Conservation (phyloP, 352 stramenopile genomes). For the Nothophytophthora sp. region DNA sequence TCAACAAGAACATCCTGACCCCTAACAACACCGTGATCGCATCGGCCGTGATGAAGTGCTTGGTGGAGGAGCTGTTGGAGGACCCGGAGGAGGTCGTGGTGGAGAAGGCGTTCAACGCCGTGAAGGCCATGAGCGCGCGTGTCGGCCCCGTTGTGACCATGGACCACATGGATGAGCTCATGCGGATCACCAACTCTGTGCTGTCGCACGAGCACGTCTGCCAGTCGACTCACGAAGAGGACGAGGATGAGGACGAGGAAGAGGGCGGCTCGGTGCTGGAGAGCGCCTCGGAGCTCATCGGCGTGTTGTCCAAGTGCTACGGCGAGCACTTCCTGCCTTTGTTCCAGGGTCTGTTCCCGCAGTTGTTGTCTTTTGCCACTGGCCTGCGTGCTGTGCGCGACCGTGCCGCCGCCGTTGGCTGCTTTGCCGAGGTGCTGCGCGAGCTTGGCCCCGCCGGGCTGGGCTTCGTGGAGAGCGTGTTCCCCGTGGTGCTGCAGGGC, state of each 20-base stretch:
- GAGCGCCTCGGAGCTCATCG: slow-evolving; percentile 93
- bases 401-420: slow-evolving; percentile 94
- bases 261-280: slow-evolving; percentile 95
- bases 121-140: slow-evolving; percentile 96
- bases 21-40: slow-evolving; percentile 79
- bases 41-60: slow-evolving; percentile 75
- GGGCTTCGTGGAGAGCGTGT: slow-evolving; percentile 90
- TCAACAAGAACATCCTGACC: slow-evolving; percentile 77
- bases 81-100: slow-evolving; percentile 90
- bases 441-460: slow-evolving; percentile 83
- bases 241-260: slow-evolving; percentile 93
- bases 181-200: slow-evolving; percentile 87
- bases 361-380: slow-evolving; percentile 92
- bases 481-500: slow-evolving; percentile 90
- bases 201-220: slow-evolving; percentile 90
- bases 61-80: slow-evolving; percentile 79
- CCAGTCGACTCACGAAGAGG: slow-evolving; percentile 89
- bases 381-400: slow-evolving; percentile 90
- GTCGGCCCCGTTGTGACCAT: slow-evolving; percentile 92
- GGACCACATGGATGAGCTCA: slow-evolving; percentile 87
- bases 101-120: slow-evolving; percentile 94
- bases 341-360: slow-evolving; percentile 90
- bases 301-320: slow-evolving; percentile 94
- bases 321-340: slow-evolving; percentile 91
- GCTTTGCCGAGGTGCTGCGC: slow-evolving; percentile 94